Base-by-base conservation (phyloP, 2,329 filamentous ascomycete species). In the Metarhizium guizhouense region DNA sequence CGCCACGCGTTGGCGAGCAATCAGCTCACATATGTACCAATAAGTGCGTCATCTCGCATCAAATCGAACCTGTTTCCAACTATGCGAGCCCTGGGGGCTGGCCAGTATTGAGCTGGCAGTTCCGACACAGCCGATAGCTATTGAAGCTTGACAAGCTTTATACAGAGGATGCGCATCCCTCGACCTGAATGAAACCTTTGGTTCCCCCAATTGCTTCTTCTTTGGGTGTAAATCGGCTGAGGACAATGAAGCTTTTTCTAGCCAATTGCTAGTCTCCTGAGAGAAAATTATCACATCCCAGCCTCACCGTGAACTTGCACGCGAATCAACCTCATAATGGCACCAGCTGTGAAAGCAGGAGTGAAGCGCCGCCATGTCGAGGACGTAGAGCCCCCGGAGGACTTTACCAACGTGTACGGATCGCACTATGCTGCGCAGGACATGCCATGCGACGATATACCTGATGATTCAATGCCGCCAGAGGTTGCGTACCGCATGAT, bases 401-500 rank as follows among this genome's bases (percentile, higher is more conserved):
- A 77, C 67, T 86, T 85, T 74, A 87, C 85, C 54, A 85, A 86
- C 60, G 90, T 96, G 65, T 97, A 96, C 68, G 93, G 92, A 67
- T 92, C 88, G 60, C 83, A 80, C 60, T 96, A 90, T 68, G 93
- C 93, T 29, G 81, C 82, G 34, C 76, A 87, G 67, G 90, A 95
- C 65, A 78, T 97, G 47, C 91, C 92, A 30, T 83, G 81, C 67
- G 78, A 88, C 66, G 87, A 91, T 74, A 96, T 97, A 83, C 91
- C 93, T 1, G 90, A 96, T 64, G 66, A 74, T 18, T 89, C 95
- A 73, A 96, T 96, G 92, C 93, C 93, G 48, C 85, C 83, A 63
- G 88, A 95, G 62, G 82, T 96, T 53, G 93, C 93, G 16, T 96
- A 96, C 72, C 86, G 91, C 52, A 88, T 96, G 88, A 96, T 96